Conservation (phyloP, 2,329 filamentous ascomycete species). For the Trichoderma sp. region DNA sequence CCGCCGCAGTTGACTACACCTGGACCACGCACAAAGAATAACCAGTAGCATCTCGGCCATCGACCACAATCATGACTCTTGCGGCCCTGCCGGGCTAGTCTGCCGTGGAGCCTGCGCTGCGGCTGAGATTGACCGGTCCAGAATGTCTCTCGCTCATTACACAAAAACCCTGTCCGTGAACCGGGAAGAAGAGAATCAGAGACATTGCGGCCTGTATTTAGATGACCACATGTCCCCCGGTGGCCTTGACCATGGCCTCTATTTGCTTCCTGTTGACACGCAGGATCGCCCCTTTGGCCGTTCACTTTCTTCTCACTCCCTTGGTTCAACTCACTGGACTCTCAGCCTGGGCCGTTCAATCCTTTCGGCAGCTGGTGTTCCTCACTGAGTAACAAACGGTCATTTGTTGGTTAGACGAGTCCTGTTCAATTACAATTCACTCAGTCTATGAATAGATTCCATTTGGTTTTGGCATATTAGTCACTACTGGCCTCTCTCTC, state of each 20-base stretch:
- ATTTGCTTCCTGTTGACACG: not conserved
- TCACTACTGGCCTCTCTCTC: not conserved
- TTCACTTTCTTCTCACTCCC: conserved; percentile 12
- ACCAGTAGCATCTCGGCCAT: not conserved
- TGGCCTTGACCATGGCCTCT: not conserved
- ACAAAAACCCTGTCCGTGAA: not conserved
- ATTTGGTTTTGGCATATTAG: not conserved
- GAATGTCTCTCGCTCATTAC: not conserved
- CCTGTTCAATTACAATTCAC: conserved; percentile 23
- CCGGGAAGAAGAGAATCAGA: not conserved
- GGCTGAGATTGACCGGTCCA: not conserved
- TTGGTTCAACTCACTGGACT: not conserved
- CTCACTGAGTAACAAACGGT: conserved; percentile 18
- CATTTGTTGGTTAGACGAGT: conserved; percentile 14
- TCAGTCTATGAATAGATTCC: conserved; percentile 6
- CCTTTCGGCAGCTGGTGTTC: conserved; percentile 33
- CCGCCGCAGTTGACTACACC: not conserved
- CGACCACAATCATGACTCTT: not conserved
- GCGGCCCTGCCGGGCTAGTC: not conserved
- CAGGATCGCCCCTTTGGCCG: not conserved
- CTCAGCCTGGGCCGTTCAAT: conserved; percentile 30
- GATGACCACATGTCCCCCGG: not conserved
- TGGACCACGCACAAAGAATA: not conserved
- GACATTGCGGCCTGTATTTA: conserved; percentile 17
- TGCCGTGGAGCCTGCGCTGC: not conserved